Percentiles rank a stretch among this genome's conserved stretches.
phyloP scores from a whole-genome alignment of 2,329 filamentous ascomycete genomes.

The Colletotrichum sojae region DNA sequence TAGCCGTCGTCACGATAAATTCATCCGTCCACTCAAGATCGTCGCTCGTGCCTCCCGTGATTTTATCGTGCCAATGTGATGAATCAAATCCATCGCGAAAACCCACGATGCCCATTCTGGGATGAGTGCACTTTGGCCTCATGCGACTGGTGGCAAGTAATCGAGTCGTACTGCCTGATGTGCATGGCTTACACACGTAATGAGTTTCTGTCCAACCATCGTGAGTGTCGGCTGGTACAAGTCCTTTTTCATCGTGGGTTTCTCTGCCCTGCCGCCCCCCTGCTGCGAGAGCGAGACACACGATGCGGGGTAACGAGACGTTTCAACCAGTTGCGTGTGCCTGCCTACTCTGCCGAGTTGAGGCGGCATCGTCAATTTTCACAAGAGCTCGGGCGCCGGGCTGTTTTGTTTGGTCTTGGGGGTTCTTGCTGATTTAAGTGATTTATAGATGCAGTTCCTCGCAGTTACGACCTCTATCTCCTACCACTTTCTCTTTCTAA shows the following conservation, averaged over 20 bases:
- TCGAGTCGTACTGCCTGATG: neutral
- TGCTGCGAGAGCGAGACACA: neutral
- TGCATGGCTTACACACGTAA: slow-evolving; percentile 16
- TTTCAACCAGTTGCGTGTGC: neutral
- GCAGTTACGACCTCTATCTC: no score
- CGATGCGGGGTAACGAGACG: slow-evolving; percentile 1
- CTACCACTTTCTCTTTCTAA: no score
- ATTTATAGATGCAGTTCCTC: no score
- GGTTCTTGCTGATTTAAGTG: no score
- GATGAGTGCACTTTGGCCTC: neutral
- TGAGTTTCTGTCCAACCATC: neutral
- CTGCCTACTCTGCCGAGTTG: neutral
- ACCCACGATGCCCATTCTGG: neutral
- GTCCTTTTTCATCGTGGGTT: neutral
- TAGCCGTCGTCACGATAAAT: no score
- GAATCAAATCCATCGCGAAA: no score
- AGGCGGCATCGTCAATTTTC: neutral
- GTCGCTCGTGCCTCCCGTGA: no score
- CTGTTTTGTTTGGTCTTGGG: no score
- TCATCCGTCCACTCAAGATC: no score
- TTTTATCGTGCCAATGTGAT: no score
- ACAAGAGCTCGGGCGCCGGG: no score
- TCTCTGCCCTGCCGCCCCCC: neutral
- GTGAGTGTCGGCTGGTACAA: slow-evolving; percentile 1
- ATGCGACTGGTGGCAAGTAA: neutral